A percentile compares a stretch with the other conserved stretches of the same genome.
Evolutionary conservation across 495 filamentous ascomycete species (phyloP).

Genomic region (Aspergillus olivimuriae): DNA sequence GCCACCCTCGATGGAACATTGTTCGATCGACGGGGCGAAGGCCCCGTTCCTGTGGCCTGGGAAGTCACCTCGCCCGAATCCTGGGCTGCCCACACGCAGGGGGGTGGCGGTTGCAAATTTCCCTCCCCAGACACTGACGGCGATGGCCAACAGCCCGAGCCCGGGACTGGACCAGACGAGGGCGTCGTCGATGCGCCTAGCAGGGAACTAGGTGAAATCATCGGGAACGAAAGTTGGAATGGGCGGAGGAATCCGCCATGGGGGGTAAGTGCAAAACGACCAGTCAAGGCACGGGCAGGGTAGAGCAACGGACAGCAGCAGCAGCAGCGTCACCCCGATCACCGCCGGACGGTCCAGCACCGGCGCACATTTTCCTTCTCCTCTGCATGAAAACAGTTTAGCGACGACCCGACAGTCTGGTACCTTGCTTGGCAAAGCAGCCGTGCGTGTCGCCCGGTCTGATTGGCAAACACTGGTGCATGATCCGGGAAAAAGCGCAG

Average conservation of each 20-base stretch:
- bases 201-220: too few relatives aligned
- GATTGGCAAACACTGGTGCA: conserved; percentile 24
- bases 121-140: too few relatives aligned
- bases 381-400: conserved; percentile 17
- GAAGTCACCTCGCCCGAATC: neutral
- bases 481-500: conserved; percentile 5
- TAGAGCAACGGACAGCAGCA: neutral
- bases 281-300: conserved; percentile 6
- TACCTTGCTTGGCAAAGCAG: conserved; percentile 27
- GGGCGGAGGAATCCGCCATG: too few relatives aligned
- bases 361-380: conserved; percentile 9
- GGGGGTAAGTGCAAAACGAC: neutral
- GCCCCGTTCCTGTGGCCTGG: neutral
- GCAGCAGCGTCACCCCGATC: conserved; percentile 11
- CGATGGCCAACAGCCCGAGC: too few relatives aligned
- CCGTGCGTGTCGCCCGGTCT: conserved; percentile 26
- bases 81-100: neutral
- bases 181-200: too few relatives aligned
- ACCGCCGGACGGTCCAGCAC: conserved; percentile 11
- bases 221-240: too few relatives aligned
- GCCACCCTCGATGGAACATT: neutral
- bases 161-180: too few relatives aligned
- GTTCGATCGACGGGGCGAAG: neutral
- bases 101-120: too few relatives aligned
- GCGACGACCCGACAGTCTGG: conserved; percentile 30